Evolutionary conservation across 1,284 basidiomycete genomes (phyloP).

Genomic region (Chondrostereum purpureum): DNA sequence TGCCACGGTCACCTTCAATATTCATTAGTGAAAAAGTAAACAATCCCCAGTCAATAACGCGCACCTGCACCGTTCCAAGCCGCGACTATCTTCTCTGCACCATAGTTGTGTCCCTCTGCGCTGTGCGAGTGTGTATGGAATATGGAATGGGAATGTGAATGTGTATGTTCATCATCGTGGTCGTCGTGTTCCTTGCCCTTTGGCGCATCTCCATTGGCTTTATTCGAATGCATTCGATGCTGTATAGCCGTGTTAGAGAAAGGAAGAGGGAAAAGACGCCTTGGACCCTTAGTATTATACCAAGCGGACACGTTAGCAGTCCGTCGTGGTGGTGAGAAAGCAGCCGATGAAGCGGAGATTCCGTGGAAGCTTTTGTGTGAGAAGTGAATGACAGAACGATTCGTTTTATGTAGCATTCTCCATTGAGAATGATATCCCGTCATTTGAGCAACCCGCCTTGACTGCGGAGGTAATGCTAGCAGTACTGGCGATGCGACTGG

Average conservation of each 20-base stretch:
- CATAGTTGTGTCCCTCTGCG: constrained; percentile 59
- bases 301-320: background rate
- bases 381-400: no score
- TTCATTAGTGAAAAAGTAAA: constrained; percentile 6
- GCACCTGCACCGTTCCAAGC: constrained; percentile 62
- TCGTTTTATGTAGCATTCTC: no score
- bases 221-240: background rate
- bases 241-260: background rate
- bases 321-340: background rate
- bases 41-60: constrained; percentile 18
- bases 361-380: no score
- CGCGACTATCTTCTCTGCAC: constrained; percentile 67
- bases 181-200: constrained; percentile 16
- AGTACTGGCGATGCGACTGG: no score
- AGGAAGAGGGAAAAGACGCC: background rate
- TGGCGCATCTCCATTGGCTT: background rate
- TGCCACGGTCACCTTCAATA: constrained; percentile 67
- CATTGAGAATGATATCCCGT: no score
- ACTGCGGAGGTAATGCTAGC: no score
- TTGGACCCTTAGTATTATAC: background rate
- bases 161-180: constrained; percentile 30
- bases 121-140: constrained; percentile 61
- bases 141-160: constrained; percentile 50
- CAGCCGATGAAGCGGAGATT: no score
- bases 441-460: no score